These are phyloP conservation scores for Schizochytrium sp. DNA, from an alignment of 108 stramenopile species.

Conservation along the genomic window DNA sequence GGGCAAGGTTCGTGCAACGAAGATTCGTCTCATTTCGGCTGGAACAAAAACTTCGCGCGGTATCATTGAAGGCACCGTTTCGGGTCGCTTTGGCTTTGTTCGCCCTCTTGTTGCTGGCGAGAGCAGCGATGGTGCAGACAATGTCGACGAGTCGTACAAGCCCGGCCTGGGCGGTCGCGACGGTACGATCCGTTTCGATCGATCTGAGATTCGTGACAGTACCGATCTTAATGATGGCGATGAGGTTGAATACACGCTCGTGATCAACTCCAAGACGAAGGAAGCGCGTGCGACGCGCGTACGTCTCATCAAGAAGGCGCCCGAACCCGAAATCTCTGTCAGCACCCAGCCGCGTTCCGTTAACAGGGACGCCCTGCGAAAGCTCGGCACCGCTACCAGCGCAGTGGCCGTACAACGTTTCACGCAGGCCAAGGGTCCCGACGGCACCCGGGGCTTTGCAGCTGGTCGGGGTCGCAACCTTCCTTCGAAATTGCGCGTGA, in stretches of 20 bases:
- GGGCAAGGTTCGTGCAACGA: background rate
- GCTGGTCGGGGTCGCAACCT: background rate
- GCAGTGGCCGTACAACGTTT: slow-evolving; percentile 5
- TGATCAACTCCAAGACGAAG: background rate
- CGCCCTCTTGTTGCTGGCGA: slow-evolving; percentile 3
- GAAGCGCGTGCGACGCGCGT: slow-evolving; percentile 6
- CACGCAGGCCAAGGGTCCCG: background rate
- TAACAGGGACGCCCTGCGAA: background rate
- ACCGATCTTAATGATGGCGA: background rate
- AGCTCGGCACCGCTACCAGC: background rate
- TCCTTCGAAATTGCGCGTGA: background rate
- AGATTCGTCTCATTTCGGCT: background rate
- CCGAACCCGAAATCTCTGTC: background rate
- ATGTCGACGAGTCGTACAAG: background rate
- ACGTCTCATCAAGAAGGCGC: background rate
- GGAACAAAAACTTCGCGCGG: background rate
- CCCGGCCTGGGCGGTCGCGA: background rate
- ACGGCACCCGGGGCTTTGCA: background rate
- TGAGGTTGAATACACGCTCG: background rate
- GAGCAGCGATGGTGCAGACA: background rate
- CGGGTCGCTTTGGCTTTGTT: background rate
- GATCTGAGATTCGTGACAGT: background rate
- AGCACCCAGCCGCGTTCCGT: background rate
- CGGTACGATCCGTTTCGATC: background rate
- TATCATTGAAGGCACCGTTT: background rate